phyloP scores from a whole-genome alignment of 331 rosid species.

The Telfairia occidentalis region DNA sequence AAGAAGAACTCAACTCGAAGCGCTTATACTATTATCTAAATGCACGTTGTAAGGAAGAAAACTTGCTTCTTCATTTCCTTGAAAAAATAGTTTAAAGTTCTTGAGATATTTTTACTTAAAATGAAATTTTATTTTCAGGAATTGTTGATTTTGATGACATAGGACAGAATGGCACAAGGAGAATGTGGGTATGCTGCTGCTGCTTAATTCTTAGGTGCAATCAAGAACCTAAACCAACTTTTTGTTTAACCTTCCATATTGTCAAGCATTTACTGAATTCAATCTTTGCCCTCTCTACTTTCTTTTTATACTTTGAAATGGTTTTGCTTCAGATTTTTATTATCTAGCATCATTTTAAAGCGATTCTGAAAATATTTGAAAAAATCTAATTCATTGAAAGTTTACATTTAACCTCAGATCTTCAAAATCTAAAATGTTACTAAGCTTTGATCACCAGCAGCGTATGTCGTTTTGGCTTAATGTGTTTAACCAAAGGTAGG shows the following conservation, averaged over 20 bases:
- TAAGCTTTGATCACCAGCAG: no score
- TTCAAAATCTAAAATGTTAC: background rate
- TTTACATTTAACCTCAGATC: background rate
- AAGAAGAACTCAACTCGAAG: background rate
- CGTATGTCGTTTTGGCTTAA: no score
- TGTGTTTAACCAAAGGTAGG: background rate
- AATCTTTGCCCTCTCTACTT: background rate
- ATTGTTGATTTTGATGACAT: no score
- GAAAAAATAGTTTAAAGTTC: background rate
- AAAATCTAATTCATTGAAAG: background rate
- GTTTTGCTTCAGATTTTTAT: background rate
- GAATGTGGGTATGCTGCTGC: background rate
- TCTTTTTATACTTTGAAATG: background rate
- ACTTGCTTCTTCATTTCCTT: background rate
- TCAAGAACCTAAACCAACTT: background rate
- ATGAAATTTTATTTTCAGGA: background rate
- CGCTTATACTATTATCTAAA: background rate
- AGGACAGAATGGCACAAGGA: background rate
- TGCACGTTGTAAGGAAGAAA: background rate
- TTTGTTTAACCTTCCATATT: background rate
- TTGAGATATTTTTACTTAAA: background rate
- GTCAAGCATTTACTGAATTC: background rate
- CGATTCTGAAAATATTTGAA: background rate
- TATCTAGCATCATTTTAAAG: background rate
- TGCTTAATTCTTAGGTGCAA: background rate